These are phyloP conservation scores for Solanum hybrid DNA, from an alignment of 305 asterid species.

Conservation along the genomic window DNA sequence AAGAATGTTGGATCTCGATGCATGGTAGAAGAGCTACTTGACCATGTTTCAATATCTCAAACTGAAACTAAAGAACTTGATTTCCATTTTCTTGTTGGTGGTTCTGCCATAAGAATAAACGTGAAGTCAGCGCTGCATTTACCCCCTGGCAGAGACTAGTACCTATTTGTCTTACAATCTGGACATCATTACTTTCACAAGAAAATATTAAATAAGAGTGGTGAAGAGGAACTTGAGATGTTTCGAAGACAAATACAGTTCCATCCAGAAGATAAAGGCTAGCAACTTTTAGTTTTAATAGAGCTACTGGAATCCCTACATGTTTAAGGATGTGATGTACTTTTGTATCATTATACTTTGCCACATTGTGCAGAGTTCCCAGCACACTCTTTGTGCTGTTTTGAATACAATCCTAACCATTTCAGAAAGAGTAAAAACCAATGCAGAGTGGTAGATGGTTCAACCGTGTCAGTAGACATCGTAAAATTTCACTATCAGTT, in stretches of 20 bases:
- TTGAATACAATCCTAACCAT: background rate
- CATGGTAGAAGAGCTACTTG: background rate
- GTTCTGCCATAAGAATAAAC: background rate
- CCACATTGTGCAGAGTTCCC: background rate
- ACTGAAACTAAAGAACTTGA: background rate
- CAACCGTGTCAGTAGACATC: background rate
- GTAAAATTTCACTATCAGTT: background rate
- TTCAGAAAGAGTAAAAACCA: background rate
- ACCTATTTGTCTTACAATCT: background rate
- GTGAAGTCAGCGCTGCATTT: background rate
- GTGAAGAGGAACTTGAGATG: background rate
- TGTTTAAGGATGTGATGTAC: background rate
- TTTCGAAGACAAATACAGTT: background rate
- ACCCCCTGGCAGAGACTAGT: background rate
- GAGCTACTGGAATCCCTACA: background rate
- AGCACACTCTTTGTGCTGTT: background rate
- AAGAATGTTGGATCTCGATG: background rate
- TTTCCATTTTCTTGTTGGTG: background rate
- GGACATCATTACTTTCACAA: background rate
- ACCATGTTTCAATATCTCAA: background rate
- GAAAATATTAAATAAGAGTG: background rate
- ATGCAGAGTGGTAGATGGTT: background rate
- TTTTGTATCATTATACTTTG: background rate
- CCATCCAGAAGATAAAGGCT: background rate
- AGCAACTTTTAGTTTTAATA: background rate